These are phyloP conservation scores for Favolaschia claudopus DNA, from an alignment of 768 basidiomycete genomes.

Conservation along the genomic window DNA sequence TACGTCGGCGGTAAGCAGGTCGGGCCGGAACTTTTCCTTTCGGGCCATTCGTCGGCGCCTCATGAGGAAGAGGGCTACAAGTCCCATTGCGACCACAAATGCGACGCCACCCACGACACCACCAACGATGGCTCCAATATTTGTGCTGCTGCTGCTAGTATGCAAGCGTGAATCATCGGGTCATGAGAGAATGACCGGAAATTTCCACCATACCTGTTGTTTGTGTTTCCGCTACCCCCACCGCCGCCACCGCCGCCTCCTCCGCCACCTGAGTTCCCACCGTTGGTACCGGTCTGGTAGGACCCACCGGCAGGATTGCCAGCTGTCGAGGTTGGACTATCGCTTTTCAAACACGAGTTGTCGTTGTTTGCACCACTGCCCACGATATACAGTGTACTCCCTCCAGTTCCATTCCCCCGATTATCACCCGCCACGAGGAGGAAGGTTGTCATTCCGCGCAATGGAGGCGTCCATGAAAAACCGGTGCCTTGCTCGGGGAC, in stretches of 20 bases:
- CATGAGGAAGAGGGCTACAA: conserved; percentile 57
- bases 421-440: conserved; percentile 72
- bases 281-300: conserved; percentile 65
- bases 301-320: conserved; percentile 78
- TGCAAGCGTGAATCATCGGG: too few species aligned
- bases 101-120: conserved; percentile 66
- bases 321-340: conserved; percentile 80
- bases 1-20: conserved; percentile 71
- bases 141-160: conserved; percentile 35
- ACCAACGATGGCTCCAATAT: conserved; percentile 61
- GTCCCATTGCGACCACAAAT: conserved; percentile 47
- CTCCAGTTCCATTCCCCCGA: conserved; percentile 72
- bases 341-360: conserved; percentile 60
- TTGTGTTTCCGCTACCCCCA: too few species aligned
- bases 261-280: conserved; percentile 31
- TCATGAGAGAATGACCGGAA: too few species aligned
- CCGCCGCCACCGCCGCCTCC: conserved; percentile 38
- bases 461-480: conserved; percentile 70
- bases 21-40: conserved; percentile 62
- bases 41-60: conserved; percentile 52
- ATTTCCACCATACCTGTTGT: too few species aligned
- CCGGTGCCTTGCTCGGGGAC: conserved; percentile 60
- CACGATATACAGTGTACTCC: conserved; percentile 67
- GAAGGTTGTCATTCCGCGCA: conserved; percentile 72
- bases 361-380: conserved; percentile 56